Percentiles rank a stretch among this genome's conserved stretches.
These are phyloP conservation scores for Saitozyma podzolica DNA, from an alignment of 768 basidiomycete genomes.

Conservation along the genomic window DNA sequence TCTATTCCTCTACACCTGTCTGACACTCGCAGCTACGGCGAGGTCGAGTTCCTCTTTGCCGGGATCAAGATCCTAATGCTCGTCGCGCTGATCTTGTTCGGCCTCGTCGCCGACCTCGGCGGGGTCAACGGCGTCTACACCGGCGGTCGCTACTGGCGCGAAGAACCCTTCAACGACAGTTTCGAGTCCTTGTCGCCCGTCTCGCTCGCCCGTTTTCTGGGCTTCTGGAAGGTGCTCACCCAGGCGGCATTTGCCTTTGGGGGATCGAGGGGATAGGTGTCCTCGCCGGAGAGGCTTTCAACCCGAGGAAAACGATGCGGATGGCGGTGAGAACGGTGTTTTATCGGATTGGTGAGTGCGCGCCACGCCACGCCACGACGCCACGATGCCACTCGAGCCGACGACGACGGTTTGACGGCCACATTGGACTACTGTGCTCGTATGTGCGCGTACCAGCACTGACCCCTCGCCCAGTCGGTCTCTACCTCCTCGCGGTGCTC, in stretches of 20 bases:
- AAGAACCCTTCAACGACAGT: conserved; percentile 14
- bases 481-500: conserved; percentile 27
- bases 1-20: neutral
- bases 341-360: conserved; percentile 23
- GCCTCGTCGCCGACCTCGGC: conserved; percentile 37
- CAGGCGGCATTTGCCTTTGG: conserved; percentile 19
- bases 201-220: conserved; percentile 5
- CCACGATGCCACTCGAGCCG: too few relatives aligned
- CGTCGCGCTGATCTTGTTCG: conserved; percentile 36
- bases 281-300: conserved; percentile 39
- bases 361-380: too few relatives aligned
- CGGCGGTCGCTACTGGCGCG: conserved; percentile 15
- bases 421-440: too few relatives aligned
- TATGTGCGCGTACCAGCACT: too few relatives aligned
- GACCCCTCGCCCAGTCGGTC: conserved; percentile 7
- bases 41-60: conserved; percentile 34
- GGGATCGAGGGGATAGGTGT: conserved; percentile 23
- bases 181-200: conserved; percentile 8
- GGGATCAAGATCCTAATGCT: conserved; percentile 36
- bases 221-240: conserved; percentile 14
- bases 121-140: conserved; percentile 26
- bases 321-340: conserved; percentile 28
- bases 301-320: conserved; percentile 30
- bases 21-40: conserved; percentile 28
- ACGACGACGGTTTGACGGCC: too few relatives aligned